These are phyloP conservation scores for Tricholoma bakamatsutake DNA, from an alignment of 768 basidiomycete genomes.

Conservation along the genomic window DNA sequence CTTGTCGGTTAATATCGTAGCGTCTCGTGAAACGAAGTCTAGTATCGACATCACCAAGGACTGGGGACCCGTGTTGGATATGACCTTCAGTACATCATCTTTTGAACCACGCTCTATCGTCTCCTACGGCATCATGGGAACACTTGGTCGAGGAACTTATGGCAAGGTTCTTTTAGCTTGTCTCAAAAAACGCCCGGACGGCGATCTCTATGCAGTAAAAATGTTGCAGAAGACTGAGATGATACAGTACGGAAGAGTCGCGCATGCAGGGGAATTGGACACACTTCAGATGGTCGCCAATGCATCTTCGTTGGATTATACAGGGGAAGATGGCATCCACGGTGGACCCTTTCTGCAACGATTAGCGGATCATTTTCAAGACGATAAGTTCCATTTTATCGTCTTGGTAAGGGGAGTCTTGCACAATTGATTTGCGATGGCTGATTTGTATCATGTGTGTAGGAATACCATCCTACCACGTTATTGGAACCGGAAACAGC, in stretches of 20 bases:
- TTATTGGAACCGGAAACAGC: conserved; percentile 24
- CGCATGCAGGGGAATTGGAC: conserved; percentile 15
- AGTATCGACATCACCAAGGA: background rate
- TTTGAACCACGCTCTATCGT: background rate
- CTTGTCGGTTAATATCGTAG: background rate
- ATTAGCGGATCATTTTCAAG: conserved; percentile 16
- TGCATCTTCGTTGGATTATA: background rate
- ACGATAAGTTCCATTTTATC: conserved; percentile 17
- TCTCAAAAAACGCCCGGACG: conserved; percentile 3
- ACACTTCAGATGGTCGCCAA: conserved; percentile 16
- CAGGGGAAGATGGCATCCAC: background rate
- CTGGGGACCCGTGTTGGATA: background rate
- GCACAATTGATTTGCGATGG: background rate
- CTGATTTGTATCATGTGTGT: background rate
- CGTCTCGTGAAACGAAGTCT: background rate
- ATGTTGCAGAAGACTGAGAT: conserved; percentile 9
- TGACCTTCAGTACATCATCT: background rate
- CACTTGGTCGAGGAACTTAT: conserved; percentile 19
- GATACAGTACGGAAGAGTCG: background rate
- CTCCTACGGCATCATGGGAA: conserved; percentile 13
- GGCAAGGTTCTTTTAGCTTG: conserved; percentile 20
- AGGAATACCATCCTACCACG: conserved; percentile 29
- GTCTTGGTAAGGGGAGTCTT: conserved; percentile 16
- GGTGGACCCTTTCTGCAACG: conserved; percentile 21
- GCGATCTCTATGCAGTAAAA: conserved; percentile 19